A percentile compares a stretch with the other conserved stretches of the same genome.
These are phyloP conservation scores for Xylaria sp. DNA, from an alignment of 2,329 filamentous ascomycete genomes.

Conservation along the genomic window DNA sequence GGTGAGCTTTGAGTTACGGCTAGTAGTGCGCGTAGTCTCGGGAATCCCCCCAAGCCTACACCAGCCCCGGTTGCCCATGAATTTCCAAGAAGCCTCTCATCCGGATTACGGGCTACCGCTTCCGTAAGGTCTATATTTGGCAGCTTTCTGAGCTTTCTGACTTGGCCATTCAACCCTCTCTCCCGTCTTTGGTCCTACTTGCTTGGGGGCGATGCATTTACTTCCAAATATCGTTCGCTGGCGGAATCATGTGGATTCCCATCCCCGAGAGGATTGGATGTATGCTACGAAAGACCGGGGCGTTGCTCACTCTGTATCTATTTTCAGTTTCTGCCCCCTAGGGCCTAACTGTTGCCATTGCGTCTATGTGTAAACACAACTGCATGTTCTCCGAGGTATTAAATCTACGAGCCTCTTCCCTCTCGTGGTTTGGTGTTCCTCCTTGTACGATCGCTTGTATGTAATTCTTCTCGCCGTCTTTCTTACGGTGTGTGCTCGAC, in stretches of 20 bases:
- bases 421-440: neutral
- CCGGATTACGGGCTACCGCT: neutral
- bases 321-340: slow-evolving; percentile 19
- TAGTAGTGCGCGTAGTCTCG: neutral
- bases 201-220: neutral
- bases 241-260: neutral
- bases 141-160: neutral
- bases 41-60: neutral
- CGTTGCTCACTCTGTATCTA: slow-evolving; percentile 10
- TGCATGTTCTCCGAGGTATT: slow-evolving; percentile 14
- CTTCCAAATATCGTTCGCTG: neutral
- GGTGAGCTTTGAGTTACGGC: neutral
- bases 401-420: slow-evolving; percentile 21
- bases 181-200: neutral
- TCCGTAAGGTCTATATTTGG: slow-evolving; percentile 14
- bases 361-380: neutral
- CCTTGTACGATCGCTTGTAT: neutral
- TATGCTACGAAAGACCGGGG: neutral
- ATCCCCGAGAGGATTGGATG: neutral
- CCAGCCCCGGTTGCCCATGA: neutral
- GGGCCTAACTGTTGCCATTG: neutral
- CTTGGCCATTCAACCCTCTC: neutral
- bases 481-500: neutral
- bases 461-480: neutral
- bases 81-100: neutral